Evolutionary conservation across 2,329 filamentous ascomycete genomes (phyloP), one percentile per base, ranked within the genome.

Genomic region (Sordariomycetes sp.): DNA sequence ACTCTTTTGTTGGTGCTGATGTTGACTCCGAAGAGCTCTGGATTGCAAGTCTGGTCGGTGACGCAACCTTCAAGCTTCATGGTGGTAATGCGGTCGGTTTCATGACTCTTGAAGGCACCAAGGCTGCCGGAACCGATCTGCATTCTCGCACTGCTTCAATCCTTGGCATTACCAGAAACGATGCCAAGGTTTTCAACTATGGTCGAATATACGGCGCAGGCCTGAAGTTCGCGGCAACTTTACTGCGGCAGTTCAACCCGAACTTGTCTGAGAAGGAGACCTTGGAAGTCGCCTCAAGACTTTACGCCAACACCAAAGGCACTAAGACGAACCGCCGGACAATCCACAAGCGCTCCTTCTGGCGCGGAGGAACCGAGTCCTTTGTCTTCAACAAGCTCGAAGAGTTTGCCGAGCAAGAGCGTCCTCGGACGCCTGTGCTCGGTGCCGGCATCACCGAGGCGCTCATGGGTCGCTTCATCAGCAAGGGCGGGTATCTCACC

Each of bases 311-410:
- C 39, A 98, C 92, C 2, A 98, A 98, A 55, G 92, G 92, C 17
- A 75, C 79, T 34, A 92, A 92, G 51, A 94, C 86, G 0, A 82
- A 68, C 29, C 73, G 84, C 19, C 92, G 82, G 46, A 47, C 68
- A 0, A 61, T 96, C 6, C 73, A 77, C 49, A 80, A 86, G 37
- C 71, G 78, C 7, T 63, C 82, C 0, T 98, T 98, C 57, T 98
- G 92, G 90, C 79, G 88, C 33, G 92, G 92, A 20, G 92, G 92
- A 7, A 96, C 92, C 0, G 92, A 98, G 55, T 94, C 86, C 0
- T 92, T 96, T 46, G 90, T 98, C 7, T 98, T 98, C 70, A 98
- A 98, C 61, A 92, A 86, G 51, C 75, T 98, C 1, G 93, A 98
- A 62, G 87, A 95, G 47, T 98, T 98, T 58, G 92, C 93, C 4